phyloP scores from a whole-genome alignment of 2,329 filamentous ascomycete genomes.

The Rutstroemia sp. region DNA sequence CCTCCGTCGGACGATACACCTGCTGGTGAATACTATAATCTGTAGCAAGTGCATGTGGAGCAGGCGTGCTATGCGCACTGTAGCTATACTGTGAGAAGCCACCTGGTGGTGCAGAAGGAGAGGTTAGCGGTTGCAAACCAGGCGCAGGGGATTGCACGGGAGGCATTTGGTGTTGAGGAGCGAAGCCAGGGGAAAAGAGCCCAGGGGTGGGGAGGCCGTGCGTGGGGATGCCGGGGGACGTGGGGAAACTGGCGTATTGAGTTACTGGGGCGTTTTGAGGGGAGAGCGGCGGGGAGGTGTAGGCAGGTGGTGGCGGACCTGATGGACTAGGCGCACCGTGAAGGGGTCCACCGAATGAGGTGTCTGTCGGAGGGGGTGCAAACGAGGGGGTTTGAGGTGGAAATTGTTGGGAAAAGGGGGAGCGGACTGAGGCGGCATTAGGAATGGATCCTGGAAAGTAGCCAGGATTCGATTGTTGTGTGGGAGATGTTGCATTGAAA shows the following conservation, averaged over 20 bases:
- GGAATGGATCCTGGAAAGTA: conserved; percentile 34
- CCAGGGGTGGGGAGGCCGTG: conserved; percentile 33
- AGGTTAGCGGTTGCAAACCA: conserved; percentile 4
- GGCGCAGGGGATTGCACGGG: conserved; percentile 2
- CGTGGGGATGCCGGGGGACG: conserved; percentile 34
- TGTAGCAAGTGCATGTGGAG: conserved; percentile 29
- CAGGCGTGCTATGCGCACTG: conserved; percentile 24
- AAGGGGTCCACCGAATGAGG: not conserved
- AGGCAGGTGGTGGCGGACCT: conserved; percentile 12
- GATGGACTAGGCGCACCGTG: conserved; percentile 5
- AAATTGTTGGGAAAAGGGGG: conserved; percentile 11
- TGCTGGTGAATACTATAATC: conserved; percentile 61
- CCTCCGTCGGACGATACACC: conserved; percentile 60
- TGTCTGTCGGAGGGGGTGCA: conserved; percentile 17
- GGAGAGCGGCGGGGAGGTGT: conserved; percentile 2
- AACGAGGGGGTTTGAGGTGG: conserved; percentile 10
- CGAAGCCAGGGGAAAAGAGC: conserved; percentile 15
- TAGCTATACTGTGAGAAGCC: conserved; percentile 52
- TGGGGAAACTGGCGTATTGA: conserved; percentile 39
- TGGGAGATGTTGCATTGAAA: not conserved
- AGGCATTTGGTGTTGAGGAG: conserved; percentile 7
- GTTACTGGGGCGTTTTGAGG: conserved; percentile 26
- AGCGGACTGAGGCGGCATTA: conserved; percentile 15
- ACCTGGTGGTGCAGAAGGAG: conserved; percentile 36
- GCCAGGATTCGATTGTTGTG: conserved; percentile 10